Evolutionary conservation across 768 basidiomycete genomes (phyloP).

Genomic region (Albatrellus ellisii): DNA sequence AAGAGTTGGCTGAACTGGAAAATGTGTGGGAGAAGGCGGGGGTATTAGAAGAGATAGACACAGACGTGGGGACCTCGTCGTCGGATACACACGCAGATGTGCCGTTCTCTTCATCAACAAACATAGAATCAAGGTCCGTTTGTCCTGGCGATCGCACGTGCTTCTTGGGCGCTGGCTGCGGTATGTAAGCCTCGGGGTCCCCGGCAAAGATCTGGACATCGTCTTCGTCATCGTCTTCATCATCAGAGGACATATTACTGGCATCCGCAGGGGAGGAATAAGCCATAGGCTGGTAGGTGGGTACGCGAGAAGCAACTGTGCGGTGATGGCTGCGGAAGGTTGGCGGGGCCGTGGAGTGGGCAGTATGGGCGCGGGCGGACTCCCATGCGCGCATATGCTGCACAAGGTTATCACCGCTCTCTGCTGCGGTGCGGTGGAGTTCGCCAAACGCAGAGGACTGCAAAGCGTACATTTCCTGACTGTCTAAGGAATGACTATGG

Average conservation of each 20-base stretch:
- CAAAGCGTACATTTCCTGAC: conserved; percentile 28
- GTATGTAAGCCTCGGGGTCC: conserved; percentile 14
- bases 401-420: conserved; percentile 55
- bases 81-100: conserved; percentile 21
- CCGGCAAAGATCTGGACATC: conserved; percentile 43
- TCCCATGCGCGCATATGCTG: conserved; percentile 67
- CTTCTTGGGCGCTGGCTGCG: conserved; percentile 21
- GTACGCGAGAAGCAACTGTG: conserved; percentile 1
- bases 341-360: conserved; percentile 27
- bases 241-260: conserved; percentile 15
- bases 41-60: conserved; percentile 1
- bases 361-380: conserved; percentile 26
- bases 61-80: conserved; percentile 11
- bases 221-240: conserved; percentile 35
- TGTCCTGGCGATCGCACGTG: conserved; percentile 32
- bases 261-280: conserved; percentile 3
- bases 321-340: conserved; percentile 8
- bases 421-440: conserved; percentile 45
- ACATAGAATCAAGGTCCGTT: conserved; percentile 29
- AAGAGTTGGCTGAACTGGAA: conserved; percentile 27
- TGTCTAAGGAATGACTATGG: conserved; percentile 1
- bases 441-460: conserved; percentile 56
- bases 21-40: conserved; percentile 25
- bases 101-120: no score
- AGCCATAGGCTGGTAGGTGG: conserved; percentile 6